Evolutionary conservation across 2,329 filamentous ascomycete genomes (phyloP).

Genomic region (Talaromyces sp.): DNA sequence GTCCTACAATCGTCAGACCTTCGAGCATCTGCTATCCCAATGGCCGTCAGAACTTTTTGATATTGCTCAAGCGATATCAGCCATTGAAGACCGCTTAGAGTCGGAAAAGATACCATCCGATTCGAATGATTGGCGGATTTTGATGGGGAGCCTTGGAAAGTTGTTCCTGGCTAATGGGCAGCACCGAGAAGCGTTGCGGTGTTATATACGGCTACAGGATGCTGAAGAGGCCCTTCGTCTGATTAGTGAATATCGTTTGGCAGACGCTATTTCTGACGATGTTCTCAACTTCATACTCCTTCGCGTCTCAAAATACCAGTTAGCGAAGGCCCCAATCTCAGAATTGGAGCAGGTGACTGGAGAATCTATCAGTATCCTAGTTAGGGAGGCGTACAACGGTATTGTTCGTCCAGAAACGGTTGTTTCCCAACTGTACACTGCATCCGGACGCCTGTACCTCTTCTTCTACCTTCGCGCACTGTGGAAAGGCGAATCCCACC

Average conservation of each 20-base stretch:
- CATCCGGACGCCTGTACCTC: slow-evolving; percentile 66
- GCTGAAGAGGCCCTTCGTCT: slow-evolving; percentile 82
- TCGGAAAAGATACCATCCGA: slow-evolving; percentile 70
- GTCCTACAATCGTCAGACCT: slow-evolving; percentile 65
- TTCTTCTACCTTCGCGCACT: slow-evolving; percentile 88
- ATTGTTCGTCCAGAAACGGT: slow-evolving; percentile 74
- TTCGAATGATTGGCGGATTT: slow-evolving; percentile 79
- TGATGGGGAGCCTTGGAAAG: slow-evolving; percentile 81
- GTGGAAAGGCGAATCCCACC: slow-evolving; percentile 69
- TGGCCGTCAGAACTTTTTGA: slow-evolving; percentile 87
- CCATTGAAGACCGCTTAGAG: slow-evolving; percentile 75
- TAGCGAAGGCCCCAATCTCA: slow-evolving; percentile 57
- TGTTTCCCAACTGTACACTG: slow-evolving; percentile 67
- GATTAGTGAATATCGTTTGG: slow-evolving; percentile 82
- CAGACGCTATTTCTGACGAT: slow-evolving; percentile 82
- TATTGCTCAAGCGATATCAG: slow-evolving; percentile 66
- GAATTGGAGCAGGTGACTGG: slow-evolving; percentile 75
- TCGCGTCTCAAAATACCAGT: slow-evolving; percentile 68
- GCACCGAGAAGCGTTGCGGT: slow-evolving; percentile 76
- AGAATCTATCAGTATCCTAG: slow-evolving; percentile 79
- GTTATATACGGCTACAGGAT: slow-evolving; percentile 86
- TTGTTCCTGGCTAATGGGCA: slow-evolving; percentile 77
- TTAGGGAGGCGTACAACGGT: slow-evolving; percentile 85
- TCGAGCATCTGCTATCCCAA: slow-evolving; percentile 71
- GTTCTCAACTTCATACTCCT: slow-evolving; percentile 84